These are phyloP conservation scores for Penicillium canescens DNA, from an alignment of 495 filamentous ascomycete species.

Conservation along the genomic window DNA sequence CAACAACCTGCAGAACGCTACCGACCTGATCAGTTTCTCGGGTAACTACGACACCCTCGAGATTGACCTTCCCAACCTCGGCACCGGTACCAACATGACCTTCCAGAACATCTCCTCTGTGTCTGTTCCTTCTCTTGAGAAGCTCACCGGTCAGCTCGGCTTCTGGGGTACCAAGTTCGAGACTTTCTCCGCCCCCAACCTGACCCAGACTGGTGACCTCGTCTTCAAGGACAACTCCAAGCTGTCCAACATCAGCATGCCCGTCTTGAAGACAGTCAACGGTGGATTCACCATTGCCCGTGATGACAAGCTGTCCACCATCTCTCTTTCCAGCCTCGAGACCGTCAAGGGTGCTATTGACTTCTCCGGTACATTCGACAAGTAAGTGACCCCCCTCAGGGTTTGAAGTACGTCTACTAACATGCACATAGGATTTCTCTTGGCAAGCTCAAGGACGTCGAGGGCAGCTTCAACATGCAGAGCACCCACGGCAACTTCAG, in stretches of 20 bases:
- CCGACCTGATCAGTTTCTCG: slow-evolving; percentile 59
- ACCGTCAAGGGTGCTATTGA: slow-evolving; percentile 84
- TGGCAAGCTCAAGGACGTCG: slow-evolving; percentile 69
- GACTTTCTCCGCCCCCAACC: slow-evolving; percentile 70
- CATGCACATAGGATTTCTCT: slow-evolving; percentile 61
- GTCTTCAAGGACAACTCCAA: slow-evolving; percentile 76
- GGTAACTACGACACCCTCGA: slow-evolving; percentile 54
- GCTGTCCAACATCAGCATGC: slow-evolving; percentile 76
- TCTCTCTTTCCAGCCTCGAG: slow-evolving; percentile 67
- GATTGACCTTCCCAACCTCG: slow-evolving; percentile 78
- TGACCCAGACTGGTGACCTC: slow-evolving; percentile 75
- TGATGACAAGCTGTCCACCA: slow-evolving; percentile 69
- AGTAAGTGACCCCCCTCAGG: slow-evolving; percentile 56
- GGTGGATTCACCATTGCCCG: slow-evolving; percentile 84
- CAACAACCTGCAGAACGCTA: slow-evolving; percentile 67
- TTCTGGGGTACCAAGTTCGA: slow-evolving; percentile 80
- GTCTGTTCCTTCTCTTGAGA: slow-evolving; percentile 71
- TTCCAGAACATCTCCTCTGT: slow-evolving; percentile 80
- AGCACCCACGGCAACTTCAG: slow-evolving; percentile 63
- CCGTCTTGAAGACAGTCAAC: slow-evolving; percentile 63
- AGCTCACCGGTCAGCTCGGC: slow-evolving; percentile 75
- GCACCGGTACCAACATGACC: slow-evolving; percentile 78
- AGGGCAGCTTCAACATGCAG: slow-evolving; percentile 85
- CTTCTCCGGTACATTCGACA: slow-evolving; percentile 79
- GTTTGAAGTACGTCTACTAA: slow-evolving; percentile 11